A percentile compares a stretch with the other conserved stretches of the same genome.
phyloP scores from a whole-genome alignment of 371 early-diverging fungal genomes.

The Capillidium heterosporum region DNA sequence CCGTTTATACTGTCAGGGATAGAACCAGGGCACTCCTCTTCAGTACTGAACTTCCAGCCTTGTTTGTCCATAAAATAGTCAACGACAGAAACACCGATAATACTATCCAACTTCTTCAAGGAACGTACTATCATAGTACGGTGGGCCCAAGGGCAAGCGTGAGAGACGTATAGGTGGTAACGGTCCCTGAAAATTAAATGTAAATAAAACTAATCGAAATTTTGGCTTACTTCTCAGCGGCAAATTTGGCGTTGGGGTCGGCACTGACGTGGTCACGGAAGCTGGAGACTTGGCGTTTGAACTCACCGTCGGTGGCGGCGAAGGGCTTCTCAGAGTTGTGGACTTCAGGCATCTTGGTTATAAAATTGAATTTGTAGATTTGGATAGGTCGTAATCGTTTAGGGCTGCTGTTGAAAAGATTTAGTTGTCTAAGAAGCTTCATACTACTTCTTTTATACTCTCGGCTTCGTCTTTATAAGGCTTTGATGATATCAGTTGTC shows the following conservation, averaged over 20 bases:
- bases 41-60: slow-evolving; percentile 63
- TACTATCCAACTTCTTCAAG: slow-evolving; percentile 64
- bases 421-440: too few species aligned
- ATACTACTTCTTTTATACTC: too few species aligned
- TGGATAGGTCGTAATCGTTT: too few species aligned
- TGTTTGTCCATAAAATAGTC: slow-evolving; percentile 57
- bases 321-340: not conserved
- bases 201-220: slow-evolving; percentile 10
- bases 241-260: slow-evolving; percentile 38
- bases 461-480: too few species aligned
- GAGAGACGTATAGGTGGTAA: slow-evolving; percentile 56
- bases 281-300: slow-evolving; percentile 62
- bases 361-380: too few species aligned
- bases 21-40: slow-evolving; percentile 55
- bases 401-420: too few species aligned
- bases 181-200: slow-evolving; percentile 25
- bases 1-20: slow-evolving; percentile 58
- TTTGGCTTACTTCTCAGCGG: slow-evolving; percentile 39
- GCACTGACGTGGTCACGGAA: slow-evolving; percentile 54
- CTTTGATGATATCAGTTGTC: too few species aligned
- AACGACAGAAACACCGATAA: slow-evolving; percentile 69
- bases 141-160: slow-evolving; percentile 88
- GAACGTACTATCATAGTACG: slow-evolving; percentile 68
- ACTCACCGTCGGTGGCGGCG: slow-evolving; percentile 62
- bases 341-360: too few species aligned